Base-by-base conservation (phyloP, 106 monocot species). In the Alisma plantagoaquatica region DNA sequence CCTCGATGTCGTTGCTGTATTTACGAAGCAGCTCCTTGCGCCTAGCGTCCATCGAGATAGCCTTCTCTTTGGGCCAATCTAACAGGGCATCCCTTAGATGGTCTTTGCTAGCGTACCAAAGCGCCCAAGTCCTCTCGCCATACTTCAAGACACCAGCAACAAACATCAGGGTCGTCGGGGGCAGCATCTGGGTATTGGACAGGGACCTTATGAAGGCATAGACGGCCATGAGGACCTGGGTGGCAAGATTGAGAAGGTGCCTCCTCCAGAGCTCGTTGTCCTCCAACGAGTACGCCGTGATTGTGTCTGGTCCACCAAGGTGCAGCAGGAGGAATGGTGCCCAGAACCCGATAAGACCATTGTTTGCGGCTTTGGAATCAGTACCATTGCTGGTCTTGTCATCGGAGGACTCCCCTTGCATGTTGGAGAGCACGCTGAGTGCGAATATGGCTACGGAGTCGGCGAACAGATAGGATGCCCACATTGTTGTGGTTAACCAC, bases 231-330 rank as follows among this genome's bases (percentile, higher is more conserved):
- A 5, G 2, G 26, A 54, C 28, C 29, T 75, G 57, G 22, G 31
- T 31, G 15, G 38, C 4, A 1, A 73, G 60, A 2, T 46, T 53
- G 2, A 76, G 38, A 0, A 63, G 11, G 55, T 70, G 65, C 2
- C 65, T 26, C 32, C 26, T 3, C 65, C 70, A 76, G 1, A 76
- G 70, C 66, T 76, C 70, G 27, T 76, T 76, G 33, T 76, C 70
- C 17, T 76, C 70, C 15, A 76, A 11, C 9, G 65, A 47, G 51
- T 55, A 70, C 8, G 70, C 53, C 10, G 65, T 76, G 64, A 76
- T 73, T 23, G 66, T 60, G 47, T 66, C 66, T 1, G 73, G 65
- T 2, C 65, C 73, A 5, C 73, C 73, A 5, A 73, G 60, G 29
- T 73, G 65, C 4, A 65, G 35, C 3, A 73, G 43, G 23, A 73